phyloP scores from a whole-genome alignment of 768 basidiomycete genomes.

The Lactarius psammicola region DNA sequence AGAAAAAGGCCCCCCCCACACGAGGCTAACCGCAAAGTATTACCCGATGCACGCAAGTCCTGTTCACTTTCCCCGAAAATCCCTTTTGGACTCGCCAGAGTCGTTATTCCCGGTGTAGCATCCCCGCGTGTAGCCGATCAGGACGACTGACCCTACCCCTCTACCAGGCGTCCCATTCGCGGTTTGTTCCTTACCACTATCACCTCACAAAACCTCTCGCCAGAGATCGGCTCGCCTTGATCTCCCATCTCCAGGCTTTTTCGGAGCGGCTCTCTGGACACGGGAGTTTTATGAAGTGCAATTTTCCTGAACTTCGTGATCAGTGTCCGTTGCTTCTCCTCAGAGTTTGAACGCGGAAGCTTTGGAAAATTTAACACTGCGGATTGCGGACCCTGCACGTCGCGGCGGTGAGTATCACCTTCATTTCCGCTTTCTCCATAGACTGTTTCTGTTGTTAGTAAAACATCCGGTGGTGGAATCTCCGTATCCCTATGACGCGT shows the following conservation, averaged over 20 bases:
- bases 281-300: not conserved
- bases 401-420: slow-evolving; percentile 7
- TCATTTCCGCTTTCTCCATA: not conserved
- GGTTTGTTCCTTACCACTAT: not conserved
- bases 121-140: slow-evolving; percentile 20
- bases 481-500: not conserved
- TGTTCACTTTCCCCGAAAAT: not conserved
- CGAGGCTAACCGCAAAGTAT: not conserved
- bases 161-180: not conserved
- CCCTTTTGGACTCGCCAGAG: not conserved
- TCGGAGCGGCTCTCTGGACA: not conserved
- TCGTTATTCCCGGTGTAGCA: not conserved
- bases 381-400: not conserved
- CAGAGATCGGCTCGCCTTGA: not conserved
- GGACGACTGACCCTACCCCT: not conserved
- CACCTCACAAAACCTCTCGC: not conserved
- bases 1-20: not conserved
- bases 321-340: not conserved
- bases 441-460: not conserved
- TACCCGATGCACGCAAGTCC: not conserved
- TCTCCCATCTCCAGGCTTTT: not conserved
- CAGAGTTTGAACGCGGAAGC: not conserved
- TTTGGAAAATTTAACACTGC: not conserved
- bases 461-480: not conserved
- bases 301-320: not conserved